Conservation (phyloP, 1,284 basidiomycete species). For the Microbotryomycetes sp. region DNA sequence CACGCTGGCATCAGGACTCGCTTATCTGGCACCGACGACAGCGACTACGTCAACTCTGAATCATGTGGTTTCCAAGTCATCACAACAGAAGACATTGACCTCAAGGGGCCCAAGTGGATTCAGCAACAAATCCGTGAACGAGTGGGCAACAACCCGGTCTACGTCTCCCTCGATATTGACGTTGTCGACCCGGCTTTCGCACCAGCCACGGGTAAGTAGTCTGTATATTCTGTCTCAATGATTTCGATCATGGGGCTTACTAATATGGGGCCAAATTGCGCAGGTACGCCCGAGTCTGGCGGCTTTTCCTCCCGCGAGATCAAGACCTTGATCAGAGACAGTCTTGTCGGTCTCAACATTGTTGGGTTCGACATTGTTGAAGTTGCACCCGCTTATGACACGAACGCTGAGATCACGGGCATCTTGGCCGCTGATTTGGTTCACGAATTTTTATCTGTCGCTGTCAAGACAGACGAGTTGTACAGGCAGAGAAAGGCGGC, state of each 20-base stretch:
- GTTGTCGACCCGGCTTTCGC: constrained; percentile 36
- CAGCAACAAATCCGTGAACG: constrained; percentile 27
- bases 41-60: background rate
- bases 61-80: constrained; percentile 32
- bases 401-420: constrained; percentile 34
- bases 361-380: constrained; percentile 38
- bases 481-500: background rate
- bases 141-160: constrained; percentile 34
- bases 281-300: constrained; percentile 32
- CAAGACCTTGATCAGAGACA: constrained; percentile 21
- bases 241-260: no score
- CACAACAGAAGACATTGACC: constrained; percentile 36
- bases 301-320: constrained; percentile 36
- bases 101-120: constrained; percentile 30
- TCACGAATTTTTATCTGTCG: constrained; percentile 31
- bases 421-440: constrained; percentile 36
- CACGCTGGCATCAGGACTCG: constrained; percentile 34
- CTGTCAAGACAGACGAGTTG: background rate
- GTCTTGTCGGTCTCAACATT: constrained; percentile 32
- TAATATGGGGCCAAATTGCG: background rate
- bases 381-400: constrained; percentile 35
- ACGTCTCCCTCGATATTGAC: constrained; percentile 37
- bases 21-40: background rate
- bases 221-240: background rate
- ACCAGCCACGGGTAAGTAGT: constrained; percentile 29